Base-by-base conservation (phyloP, 768 basidiomycete species). In the Hygrophoropsis aurantiaca region DNA sequence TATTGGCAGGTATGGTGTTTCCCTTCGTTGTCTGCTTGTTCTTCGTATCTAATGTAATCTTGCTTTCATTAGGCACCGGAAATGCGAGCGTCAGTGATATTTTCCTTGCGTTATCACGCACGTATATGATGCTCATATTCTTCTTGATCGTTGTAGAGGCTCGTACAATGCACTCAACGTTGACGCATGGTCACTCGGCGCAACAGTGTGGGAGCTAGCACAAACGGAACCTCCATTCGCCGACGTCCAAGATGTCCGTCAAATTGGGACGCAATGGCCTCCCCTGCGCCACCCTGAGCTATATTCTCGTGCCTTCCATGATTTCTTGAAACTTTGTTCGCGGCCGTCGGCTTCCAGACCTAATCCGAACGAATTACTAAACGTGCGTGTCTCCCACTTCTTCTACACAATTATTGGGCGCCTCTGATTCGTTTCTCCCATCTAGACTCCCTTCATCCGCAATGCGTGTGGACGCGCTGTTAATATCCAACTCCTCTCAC, bases 171-270 rank as follows among this genome's bases (percentile, higher is more conserved):
- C 82, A 1, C 74, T 89, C 35, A 84, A 84, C 60, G 80, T 89
- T 38, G 89, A 91, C 50, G 72, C 85, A 0, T 91, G 87, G 87
- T 89, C 87, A 0, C 70, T 90, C 5, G 89, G 89, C 2, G 89
- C 89, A 0, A 91, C 89, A 0, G 75, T 87, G 0, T 90, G 89
- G 89, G 89, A 91, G 59, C 75, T 87, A 66, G 85, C 85, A 1
- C 78, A 91, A 58, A 79, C 82, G 5, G 73, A 79, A 42, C 89
- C 89, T 4, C 89, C 89, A 0, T 91, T 90, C 58, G 72, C 77
- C 3, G 75, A 80, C 46, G 70, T 77, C 0, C 74, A 80, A 43
- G 73, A 79, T 48, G 48, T 67, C 5, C 56, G 57, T 9, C 61
- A 68, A 21, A 59, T 87, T 10, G 74, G 72, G 6, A 74, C 81